Conservation (phyloP, 2,329 filamentous ascomycete species). For the Pleomassaria siparia region DNA sequence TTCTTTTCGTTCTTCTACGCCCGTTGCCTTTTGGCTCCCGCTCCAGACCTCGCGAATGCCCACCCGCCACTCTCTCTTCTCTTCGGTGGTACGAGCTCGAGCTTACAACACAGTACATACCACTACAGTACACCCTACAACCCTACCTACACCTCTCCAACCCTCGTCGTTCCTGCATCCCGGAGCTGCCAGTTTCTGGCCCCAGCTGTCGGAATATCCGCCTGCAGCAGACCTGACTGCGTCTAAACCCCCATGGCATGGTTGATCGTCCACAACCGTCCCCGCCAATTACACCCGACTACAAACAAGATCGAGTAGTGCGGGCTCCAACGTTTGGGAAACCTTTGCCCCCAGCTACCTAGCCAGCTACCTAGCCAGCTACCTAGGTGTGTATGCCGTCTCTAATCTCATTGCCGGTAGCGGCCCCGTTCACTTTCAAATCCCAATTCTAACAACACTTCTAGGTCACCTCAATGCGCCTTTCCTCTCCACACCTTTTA, state of each 20-base stretch:
- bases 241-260: conserved; percentile 35
- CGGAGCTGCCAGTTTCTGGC: conserved; percentile 24
- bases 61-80: conserved; percentile 17
- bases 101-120: conserved; percentile 27
- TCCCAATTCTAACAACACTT: conserved; percentile 27
- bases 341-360: conserved; percentile 27
- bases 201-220: conserved; percentile 29
- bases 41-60: conserved; percentile 30
- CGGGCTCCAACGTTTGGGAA: conserved; percentile 41
- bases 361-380: too few relatives aligned
- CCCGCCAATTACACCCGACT: conserved; percentile 34
- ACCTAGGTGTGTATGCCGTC: conserved; percentile 29
- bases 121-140: conserved; percentile 28
- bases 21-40: conserved; percentile 31
- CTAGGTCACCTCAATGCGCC: conserved; percentile 26
- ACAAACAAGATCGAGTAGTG: conserved; percentile 34
- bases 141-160: conserved; percentile 14
- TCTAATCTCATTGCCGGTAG: conserved; percentile 20
- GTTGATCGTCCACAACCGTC: conserved; percentile 35
- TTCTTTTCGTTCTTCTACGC: conserved; percentile 30
- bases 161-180: conserved; percentile 19
- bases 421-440: conserved; percentile 25
- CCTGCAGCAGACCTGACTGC: conserved; percentile 30
- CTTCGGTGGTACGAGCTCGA: conserved; percentile 21
- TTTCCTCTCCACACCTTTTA: conserved; percentile 21